phyloP scores from a whole-genome alignment of 2,329 filamentous ascomycete species.

The Botryotinia globosa region DNA sequence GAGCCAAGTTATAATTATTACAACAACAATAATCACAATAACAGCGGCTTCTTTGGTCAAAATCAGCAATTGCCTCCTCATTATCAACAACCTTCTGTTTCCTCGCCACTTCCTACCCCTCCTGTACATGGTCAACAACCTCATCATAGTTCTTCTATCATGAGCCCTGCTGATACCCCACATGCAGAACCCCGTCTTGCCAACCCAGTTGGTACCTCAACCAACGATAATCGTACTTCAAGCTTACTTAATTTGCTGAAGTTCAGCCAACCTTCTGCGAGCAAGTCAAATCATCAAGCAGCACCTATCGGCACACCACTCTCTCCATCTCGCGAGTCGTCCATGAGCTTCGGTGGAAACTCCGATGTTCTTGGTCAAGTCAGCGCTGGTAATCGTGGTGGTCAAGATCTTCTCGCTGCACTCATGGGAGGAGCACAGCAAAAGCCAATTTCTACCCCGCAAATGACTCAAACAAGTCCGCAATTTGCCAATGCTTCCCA shows the following conservation, averaged over 20 bases:
- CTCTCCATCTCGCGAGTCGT: slow-evolving; percentile 34
- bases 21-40: slow-evolving; percentile 29
- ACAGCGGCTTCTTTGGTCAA: slow-evolving; percentile 34
- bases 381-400: slow-evolving; percentile 25
- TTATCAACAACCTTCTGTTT: slow-evolving; percentile 56
- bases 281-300: slow-evolving; percentile 26
- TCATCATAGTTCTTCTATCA: slow-evolving; percentile 54
- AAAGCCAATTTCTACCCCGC: slow-evolving; percentile 25
- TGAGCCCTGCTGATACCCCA: slow-evolving; percentile 52
- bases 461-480: slow-evolving; percentile 27
- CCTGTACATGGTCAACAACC: slow-evolving; percentile 52
- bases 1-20: slow-evolving; percentile 37
- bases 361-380: slow-evolving; percentile 28
- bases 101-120: slow-evolving; percentile 57
- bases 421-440: slow-evolving; percentile 34
- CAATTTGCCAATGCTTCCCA: slow-evolving; percentile 33
- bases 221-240: slow-evolving; percentile 49
- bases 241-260: slow-evolving; percentile 64
- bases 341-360: slow-evolving; percentile 28
- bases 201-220: slow-evolving; percentile 33
- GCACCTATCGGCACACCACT: slow-evolving; percentile 35
- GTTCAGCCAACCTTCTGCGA: slow-evolving; percentile 51
- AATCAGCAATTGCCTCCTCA: slow-evolving; percentile 35
- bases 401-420: slow-evolving; percentile 37
- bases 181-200: slow-evolving; percentile 39